Evolutionary conservation across 2,329 filamentous ascomycete species (phyloP).

Genomic region (Aschersonia sp.): DNA sequence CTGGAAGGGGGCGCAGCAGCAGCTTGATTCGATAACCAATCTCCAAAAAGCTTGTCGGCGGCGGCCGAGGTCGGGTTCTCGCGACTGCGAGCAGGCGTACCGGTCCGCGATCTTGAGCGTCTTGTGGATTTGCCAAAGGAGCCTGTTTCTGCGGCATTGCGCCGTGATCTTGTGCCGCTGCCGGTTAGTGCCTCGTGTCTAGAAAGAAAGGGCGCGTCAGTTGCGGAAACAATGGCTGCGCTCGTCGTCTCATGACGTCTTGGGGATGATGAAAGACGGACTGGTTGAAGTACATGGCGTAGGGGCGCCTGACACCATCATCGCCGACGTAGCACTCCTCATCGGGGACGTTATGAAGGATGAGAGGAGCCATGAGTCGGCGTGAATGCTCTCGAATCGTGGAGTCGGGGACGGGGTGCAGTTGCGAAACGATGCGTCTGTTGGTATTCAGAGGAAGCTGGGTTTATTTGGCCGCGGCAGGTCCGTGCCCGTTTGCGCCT

Average conservation of each 20-base stretch:
- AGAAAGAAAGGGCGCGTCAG: conserved; percentile 1
- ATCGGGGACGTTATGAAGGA: conserved; percentile 54
- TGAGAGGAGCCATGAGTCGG: conserved; percentile 44
- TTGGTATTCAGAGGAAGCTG: no score
- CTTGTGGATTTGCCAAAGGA: conserved; percentile 55
- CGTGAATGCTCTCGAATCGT: not conserved
- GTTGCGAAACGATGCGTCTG: no score
- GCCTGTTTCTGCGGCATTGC: conserved; percentile 43
- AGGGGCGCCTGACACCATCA: conserved; percentile 50
- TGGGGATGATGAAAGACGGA: conserved; percentile 18
- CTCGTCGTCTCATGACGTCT: no score
- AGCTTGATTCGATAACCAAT: conserved; percentile 38
- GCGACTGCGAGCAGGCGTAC: conserved; percentile 37
- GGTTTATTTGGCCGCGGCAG: no score
- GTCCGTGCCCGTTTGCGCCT: not conserved
- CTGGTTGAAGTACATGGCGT: conserved; percentile 53
- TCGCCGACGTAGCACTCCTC: conserved; percentile 53
- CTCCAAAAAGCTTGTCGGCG: conserved; percentile 47
- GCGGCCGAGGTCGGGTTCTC: conserved; percentile 49
- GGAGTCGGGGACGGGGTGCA: not conserved
- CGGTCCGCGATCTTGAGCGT: conserved; percentile 46
- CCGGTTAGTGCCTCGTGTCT: conserved; percentile 39
- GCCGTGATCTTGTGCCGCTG: conserved; percentile 30
- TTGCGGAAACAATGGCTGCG: not conserved
- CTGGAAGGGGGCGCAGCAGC: conserved; percentile 11